Conservation (phyloP, 495 filamentous ascomycete genomes). For the Penicillium egyptiacum region DNA sequence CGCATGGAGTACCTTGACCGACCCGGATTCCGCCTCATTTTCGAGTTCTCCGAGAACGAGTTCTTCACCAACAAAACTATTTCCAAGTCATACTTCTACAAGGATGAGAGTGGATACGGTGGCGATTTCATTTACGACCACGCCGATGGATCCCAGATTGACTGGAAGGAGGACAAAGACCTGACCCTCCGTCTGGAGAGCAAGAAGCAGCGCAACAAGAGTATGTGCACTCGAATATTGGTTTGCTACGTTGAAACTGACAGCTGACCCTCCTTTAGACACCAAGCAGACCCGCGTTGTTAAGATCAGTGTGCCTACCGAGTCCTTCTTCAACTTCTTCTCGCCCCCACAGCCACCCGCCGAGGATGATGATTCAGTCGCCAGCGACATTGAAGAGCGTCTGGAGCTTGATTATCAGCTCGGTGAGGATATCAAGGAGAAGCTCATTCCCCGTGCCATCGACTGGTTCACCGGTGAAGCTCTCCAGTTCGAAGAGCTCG, state of each 20-base stretch:
- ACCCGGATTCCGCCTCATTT: conserved; percentile 96
- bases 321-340: conserved; percentile 99
- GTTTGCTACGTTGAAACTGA: conserved; percentile 24
- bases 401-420: conserved; percentile 98
- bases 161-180: conserved; percentile 93
- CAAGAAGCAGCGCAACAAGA: conserved; percentile 99
- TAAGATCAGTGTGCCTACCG: conserved; percentile 97
- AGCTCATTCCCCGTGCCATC: conserved; percentile 96
- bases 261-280: conserved; percentile 52
- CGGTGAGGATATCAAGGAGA: conserved; percentile 99
- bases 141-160: conserved; percentile 95
- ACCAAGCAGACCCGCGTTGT: conserved; percentile 99
- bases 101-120: conserved; percentile 96
- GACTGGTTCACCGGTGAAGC: conserved; percentile 99
- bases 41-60: conserved; percentile 92
- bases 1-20: conserved; percentile 99
- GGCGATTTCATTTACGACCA: conserved; percentile 99
- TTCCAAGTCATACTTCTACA: conserved; percentile 99
- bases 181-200: conserved; percentile 92
- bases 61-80: conserved; percentile 96
- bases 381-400: conserved; percentile 93
- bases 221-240: conserved; percentile 53
- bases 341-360: conserved; percentile 84
- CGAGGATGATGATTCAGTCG: conserved; percentile 72
- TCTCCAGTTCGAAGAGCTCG: conserved; percentile 91